Percentiles rank a stretch among this genome's conserved stretches.
These are phyloP conservation scores for Bjerkandera adusta DNA, from an alignment of 1,284 basidiomycete genomes.

Conservation along the genomic window DNA sequence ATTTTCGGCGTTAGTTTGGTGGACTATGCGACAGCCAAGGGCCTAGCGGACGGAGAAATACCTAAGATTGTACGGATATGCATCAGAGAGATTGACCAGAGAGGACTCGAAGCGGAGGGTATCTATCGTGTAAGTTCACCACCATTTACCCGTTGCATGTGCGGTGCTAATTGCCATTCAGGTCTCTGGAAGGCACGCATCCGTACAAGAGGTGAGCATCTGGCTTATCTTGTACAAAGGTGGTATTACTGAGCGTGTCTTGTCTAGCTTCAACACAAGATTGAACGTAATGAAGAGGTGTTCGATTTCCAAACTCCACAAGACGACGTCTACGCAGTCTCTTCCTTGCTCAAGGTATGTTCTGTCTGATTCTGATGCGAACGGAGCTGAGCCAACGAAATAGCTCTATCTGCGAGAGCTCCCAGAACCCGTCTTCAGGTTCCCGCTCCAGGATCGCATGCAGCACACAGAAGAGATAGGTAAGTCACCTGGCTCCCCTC, in stretches of 20 bases:
- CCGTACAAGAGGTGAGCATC: slow-evolving; percentile 71
- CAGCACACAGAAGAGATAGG: slow-evolving; percentile 80
- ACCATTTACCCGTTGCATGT: not conserved
- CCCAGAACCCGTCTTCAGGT: slow-evolving; percentile 91
- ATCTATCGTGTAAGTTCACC: slow-evolving; percentile 67
- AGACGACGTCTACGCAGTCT: slow-evolving; percentile 89
- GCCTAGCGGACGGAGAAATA: slow-evolving; percentile 69
- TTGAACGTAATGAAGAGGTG: slow-evolving; percentile 86
- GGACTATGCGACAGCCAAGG: slow-evolving; percentile 88
- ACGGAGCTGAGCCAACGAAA: not conserved
- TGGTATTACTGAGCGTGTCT: not conserved
- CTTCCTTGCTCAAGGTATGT: slow-evolving; percentile 85
- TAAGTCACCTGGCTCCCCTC: slow-evolving; percentile 28
- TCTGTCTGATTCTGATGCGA: not conserved
- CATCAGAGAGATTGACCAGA: slow-evolving; percentile 80
- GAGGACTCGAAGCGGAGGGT: slow-evolving; percentile 82
- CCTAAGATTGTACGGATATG: slow-evolving; percentile 87
- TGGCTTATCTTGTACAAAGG: not conserved
- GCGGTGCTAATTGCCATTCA: slow-evolving; percentile 25
- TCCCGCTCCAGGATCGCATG: slow-evolving; percentile 79
- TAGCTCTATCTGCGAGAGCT: slow-evolving; percentile 88
- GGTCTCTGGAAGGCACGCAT: slow-evolving; percentile 84
- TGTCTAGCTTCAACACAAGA: slow-evolving; percentile 75
- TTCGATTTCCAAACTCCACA: slow-evolving; percentile 77
- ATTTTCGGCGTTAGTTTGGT: slow-evolving; percentile 92